Conservation (phyloP, 306 rosid species). For the Ormosia semicastrata region DNA sequence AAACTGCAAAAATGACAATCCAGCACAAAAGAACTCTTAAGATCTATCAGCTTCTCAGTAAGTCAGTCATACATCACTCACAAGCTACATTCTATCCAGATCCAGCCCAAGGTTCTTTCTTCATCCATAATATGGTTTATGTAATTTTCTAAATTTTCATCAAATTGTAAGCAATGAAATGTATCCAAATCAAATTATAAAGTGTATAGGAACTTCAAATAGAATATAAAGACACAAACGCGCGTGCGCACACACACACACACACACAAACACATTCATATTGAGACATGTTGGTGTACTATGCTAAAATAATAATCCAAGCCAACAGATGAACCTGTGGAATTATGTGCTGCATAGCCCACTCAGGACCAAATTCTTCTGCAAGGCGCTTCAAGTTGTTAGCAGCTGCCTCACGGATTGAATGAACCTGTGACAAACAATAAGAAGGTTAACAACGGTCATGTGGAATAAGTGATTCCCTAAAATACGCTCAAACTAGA, state of each 20-base stretch:
- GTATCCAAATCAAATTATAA: slow-evolving; percentile 16
- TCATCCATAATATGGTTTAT: background rate
- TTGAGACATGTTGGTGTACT: background rate
- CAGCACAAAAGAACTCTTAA: background rate
- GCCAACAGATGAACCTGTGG: slow-evolving; percentile 58
- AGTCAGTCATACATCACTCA: background rate
- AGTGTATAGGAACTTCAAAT: background rate
- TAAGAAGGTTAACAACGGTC: background rate
- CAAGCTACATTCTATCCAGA: background rate
- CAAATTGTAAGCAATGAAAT: background rate
- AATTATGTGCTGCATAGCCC: slow-evolving; percentile 87
- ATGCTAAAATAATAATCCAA: background rate
- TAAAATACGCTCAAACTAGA: background rate
- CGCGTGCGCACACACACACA: background rate
- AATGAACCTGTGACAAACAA: slow-evolving; percentile 50
- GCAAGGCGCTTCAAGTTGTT: slow-evolving; percentile 87
- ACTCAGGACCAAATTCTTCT: slow-evolving; percentile 86
- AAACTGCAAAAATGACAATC: background rate
- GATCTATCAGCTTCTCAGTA: background rate
- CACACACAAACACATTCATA: background rate
- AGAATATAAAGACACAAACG: background rate
- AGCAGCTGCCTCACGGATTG: slow-evolving; percentile 87
- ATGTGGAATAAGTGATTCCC: background rate
- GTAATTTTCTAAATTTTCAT: background rate
- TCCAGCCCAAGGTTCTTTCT: background rate